Conservation (phyloP, 2,329 filamentous ascomycete genomes). For the Aspergillus fischeri region DNA sequence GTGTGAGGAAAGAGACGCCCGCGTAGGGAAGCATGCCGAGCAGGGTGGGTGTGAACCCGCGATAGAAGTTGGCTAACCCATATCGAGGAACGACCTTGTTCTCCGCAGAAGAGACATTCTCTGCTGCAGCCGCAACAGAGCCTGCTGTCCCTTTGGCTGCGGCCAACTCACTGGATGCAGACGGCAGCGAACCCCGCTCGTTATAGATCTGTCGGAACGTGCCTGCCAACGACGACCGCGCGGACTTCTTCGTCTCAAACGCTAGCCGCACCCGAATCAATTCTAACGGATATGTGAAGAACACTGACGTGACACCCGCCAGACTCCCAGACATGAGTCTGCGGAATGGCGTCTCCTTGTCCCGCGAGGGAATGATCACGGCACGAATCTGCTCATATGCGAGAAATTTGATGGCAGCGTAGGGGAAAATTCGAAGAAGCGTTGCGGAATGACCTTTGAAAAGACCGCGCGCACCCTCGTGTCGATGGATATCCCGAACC, state of each 20-base stretch:
- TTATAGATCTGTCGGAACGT: conserved; percentile 86
- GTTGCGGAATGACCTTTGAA: conserved; percentile 95
- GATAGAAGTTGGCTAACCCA: conserved; percentile 87
- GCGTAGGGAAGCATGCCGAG: conserved; percentile 96
- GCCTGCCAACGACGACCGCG: conserved; percentile 64
- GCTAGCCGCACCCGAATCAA: conserved; percentile 88
- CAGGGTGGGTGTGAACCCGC: conserved; percentile 85
- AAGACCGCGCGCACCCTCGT: conserved; percentile 70
- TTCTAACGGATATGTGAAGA: conserved; percentile 94
- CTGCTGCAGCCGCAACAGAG: conserved; percentile 36
- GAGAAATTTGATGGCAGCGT: conserved; percentile 95
- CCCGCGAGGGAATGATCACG: conserved; percentile 64
- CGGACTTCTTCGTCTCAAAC: conserved; percentile 80
- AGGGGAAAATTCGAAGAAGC: conserved; percentile 89
- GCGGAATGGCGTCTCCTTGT: conserved; percentile 75
- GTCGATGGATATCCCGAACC: conserved; percentile 74
- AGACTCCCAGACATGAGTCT: conserved; percentile 49
- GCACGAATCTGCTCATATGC: conserved; percentile 95
- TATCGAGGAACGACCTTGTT: conserved; percentile 55
- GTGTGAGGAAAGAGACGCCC: conserved; percentile 89
- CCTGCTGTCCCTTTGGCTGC: conserved; percentile 41
- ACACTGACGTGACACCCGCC: conserved; percentile 79
- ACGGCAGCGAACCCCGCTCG: conserved; percentile 55
- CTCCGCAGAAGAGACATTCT: conserved; percentile 35
- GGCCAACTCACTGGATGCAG: conserved; percentile 30